These are phyloP conservation scores for Talaromyces thailandensis DNA, from an alignment of 495 filamentous ascomycete species.

Conservation along the genomic window DNA sequence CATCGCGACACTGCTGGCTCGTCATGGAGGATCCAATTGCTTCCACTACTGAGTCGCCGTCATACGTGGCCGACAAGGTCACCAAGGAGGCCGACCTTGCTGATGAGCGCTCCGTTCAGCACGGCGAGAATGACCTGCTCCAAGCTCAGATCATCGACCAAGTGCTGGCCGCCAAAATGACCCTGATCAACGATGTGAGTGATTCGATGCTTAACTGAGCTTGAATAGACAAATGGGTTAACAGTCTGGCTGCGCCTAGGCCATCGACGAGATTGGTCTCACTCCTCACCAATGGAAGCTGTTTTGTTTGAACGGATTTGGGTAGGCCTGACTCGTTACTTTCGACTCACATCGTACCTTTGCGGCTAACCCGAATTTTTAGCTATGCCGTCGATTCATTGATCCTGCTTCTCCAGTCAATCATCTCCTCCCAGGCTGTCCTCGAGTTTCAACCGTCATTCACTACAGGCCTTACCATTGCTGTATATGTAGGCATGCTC, in stretches of 20 bases:
- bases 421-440: conserved; percentile 48
- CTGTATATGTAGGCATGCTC: conserved; percentile 47
- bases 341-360: background rate
- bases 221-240: background rate
- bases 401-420: conserved; percentile 57
- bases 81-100: background rate
- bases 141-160: conserved; percentile 45
- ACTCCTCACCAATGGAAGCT: conserved; percentile 61
- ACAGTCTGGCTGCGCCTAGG: conserved; percentile 22
- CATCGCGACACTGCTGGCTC: background rate
- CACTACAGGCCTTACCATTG: conserved; percentile 47
- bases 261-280: conserved; percentile 68
- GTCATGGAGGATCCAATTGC: background rate
- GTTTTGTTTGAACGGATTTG: conserved; percentile 58
- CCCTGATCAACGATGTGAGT: conserved; percentile 58
- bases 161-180: conserved; percentile 60
- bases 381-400: conserved; percentile 64
- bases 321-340: conserved; percentile 29
- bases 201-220: background rate
- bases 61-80: background rate
- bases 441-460: conserved; percentile 27
- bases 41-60: background rate
- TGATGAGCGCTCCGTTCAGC: conserved; percentile 11
- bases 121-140: conserved; percentile 41
- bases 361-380: background rate